Conservation (phyloP, 2,329 filamentous ascomycete species). For the Clarireedia paspali region DNA sequence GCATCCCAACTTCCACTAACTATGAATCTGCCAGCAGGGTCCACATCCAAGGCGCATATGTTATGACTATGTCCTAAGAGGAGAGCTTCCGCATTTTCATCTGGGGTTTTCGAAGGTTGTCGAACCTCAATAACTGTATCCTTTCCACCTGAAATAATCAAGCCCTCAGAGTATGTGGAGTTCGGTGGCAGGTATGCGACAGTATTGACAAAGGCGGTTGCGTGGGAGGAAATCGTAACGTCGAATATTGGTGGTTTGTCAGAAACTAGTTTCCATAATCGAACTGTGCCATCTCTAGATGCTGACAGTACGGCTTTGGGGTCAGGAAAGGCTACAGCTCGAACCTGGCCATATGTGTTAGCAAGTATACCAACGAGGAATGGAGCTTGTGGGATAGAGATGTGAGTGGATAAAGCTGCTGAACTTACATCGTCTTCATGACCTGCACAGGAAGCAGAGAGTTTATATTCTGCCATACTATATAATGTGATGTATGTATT, state of each 20-base stretch:
- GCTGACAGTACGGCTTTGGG: slow-evolving; percentile 70
- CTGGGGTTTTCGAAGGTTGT: slow-evolving; percentile 55
- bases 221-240: slow-evolving; percentile 68
- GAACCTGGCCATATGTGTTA: slow-evolving; percentile 53
- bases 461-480: slow-evolving; percentile 76
- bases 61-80: slow-evolving; percentile 83
- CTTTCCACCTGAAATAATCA: slow-evolving; percentile 81
- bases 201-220: slow-evolving; percentile 81
- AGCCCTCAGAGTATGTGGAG: slow-evolving; percentile 59
- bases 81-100: slow-evolving; percentile 76
- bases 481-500: neutral
- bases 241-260: slow-evolving; percentile 65
- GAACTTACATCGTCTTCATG: slow-evolving; percentile 87
- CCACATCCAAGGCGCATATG: slow-evolving; percentile 78
- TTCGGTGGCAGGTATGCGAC: slow-evolving; percentile 69
- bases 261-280: slow-evolving; percentile 69
- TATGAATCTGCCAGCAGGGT: slow-evolving; percentile 62
- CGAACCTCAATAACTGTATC: slow-evolving; percentile 91
- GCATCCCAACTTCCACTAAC: slow-evolving; percentile 94
- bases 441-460: slow-evolving; percentile 81
- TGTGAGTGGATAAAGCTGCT: neutral
- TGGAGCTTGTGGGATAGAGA: slow-evolving; percentile 8
- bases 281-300: slow-evolving; percentile 85
- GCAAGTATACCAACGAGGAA: too few species aligned
- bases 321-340: slow-evolving; percentile 71